These are phyloP conservation scores for Botryotinia convoluta DNA, from an alignment of 2,329 filamentous ascomycete species.

Conservation along the genomic window DNA sequence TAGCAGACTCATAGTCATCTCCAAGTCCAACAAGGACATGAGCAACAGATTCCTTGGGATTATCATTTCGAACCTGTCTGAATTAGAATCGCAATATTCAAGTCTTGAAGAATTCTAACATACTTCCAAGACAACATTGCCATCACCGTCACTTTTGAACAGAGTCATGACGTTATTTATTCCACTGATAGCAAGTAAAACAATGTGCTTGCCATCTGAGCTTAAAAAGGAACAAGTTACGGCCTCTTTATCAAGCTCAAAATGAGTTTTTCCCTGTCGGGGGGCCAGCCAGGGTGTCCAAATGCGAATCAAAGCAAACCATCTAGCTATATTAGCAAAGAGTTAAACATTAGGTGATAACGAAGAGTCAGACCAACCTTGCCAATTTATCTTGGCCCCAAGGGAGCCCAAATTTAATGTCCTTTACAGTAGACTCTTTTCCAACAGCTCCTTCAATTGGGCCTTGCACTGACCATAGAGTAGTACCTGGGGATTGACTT, in stretches of 20 bases:
- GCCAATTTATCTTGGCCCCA: constrained; percentile 38
- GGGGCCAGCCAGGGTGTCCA: constrained; percentile 86
- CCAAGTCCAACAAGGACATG: constrained; percentile 70
- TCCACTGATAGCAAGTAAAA: constrained; percentile 76
- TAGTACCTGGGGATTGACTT: constrained; percentile 66
- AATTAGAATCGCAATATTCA: constrained; percentile 4
- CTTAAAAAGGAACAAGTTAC: constrained; percentile 76
- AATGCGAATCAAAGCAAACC: constrained; percentile 77
- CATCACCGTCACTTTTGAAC: constrained; percentile 63
- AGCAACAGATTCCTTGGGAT: constrained; percentile 51
- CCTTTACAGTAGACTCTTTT: constrained; percentile 54
- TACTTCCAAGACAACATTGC: constrained; percentile 65
- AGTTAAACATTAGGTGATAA: neutral
- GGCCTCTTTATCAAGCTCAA: constrained; percentile 73
- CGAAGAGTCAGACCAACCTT: constrained; percentile 29
- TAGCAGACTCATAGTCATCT: constrained; percentile 69
- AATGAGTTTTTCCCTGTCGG: constrained; percentile 69
- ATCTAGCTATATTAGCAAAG: constrained; percentile 47
- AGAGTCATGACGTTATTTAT: constrained; percentile 67
- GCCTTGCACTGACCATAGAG: constrained; percentile 66
- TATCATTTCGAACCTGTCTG: constrained; percentile 64
- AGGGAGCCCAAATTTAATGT: constrained; percentile 37
- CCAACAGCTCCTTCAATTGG: constrained; percentile 54
- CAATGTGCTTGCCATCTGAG: constrained; percentile 68
- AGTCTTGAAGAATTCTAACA: constrained; percentile 23